phyloP scores from a whole-genome alignment of 495 filamentous ascomycete species.

The Neurospora cerealis region DNA sequence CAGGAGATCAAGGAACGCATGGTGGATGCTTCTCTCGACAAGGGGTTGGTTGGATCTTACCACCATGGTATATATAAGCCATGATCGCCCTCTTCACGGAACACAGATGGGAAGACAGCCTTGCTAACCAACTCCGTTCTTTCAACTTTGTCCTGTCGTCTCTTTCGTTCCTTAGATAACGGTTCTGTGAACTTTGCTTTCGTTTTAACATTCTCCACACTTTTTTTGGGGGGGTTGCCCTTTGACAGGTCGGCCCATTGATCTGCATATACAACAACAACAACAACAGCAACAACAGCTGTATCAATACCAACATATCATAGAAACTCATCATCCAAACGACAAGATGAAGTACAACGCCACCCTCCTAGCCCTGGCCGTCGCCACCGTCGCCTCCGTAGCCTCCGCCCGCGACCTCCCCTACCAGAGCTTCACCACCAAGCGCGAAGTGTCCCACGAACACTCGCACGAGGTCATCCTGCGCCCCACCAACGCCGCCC shows the following conservation, averaged over 20 bases:
- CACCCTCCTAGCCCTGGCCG: constrained; percentile 21
- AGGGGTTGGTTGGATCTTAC: neutral
- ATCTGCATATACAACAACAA: constrained; percentile 1
- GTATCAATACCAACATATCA: constrained; percentile 10
- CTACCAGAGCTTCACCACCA: constrained; percentile 27
- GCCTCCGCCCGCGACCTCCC: constrained; percentile 21
- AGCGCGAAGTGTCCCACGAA: constrained; percentile 51
- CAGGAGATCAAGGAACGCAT: neutral
- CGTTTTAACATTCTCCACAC: constrained; percentile 18
- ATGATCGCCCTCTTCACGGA: neutral
- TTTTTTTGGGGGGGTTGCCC: constrained; percentile 20
- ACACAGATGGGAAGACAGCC: neutral
- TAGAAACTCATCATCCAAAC: constrained; percentile 21
- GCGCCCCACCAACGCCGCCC: constrained; percentile 28
- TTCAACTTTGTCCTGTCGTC: neutral
- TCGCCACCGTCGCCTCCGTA: constrained; percentile 17
- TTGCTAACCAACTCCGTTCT: neutral
- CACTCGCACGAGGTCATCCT: constrained; percentile 53
- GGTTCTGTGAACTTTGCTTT: constrained; percentile 38
- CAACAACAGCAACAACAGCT: neutral
- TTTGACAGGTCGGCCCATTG: constrained; percentile 29
- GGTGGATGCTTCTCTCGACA: constrained; percentile 8
- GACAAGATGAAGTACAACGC: constrained; percentile 39
- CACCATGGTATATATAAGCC: constrained; percentile 13
- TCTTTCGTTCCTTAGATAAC: constrained; percentile 19